A percentile compares a stretch with the other conserved stretches of the same genome.
These are phyloP conservation scores for Lepidium sativum DNA, from an alignment of 345 rosid species.

Conservation along the genomic window DNA sequence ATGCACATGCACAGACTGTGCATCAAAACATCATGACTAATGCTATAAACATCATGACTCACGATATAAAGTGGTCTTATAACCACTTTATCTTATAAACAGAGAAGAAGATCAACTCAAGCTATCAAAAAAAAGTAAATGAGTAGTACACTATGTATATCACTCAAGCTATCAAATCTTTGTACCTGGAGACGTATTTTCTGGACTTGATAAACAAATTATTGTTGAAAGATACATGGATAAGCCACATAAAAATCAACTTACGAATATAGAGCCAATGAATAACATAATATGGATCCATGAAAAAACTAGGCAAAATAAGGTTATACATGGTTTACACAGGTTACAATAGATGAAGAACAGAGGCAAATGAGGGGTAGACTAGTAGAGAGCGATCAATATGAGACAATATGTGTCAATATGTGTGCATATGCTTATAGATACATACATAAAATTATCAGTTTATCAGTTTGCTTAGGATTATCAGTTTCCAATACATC, in stretches of 20 bases:
- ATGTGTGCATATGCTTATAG: neutral
- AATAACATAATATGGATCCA: neutral
- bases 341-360: neutral
- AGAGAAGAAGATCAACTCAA: no score
- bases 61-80: no score
- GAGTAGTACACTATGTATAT: neutral
- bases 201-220: slow-evolving; percentile 84
- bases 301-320: no score
- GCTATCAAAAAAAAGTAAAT: no score
- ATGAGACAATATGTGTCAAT: neutral
- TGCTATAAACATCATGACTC: no score
- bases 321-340: neutral
- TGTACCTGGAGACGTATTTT: slow-evolving; percentile 85
- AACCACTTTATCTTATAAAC: no score
- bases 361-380: neutral
- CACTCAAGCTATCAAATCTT: neutral
- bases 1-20: no score
- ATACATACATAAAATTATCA: neutral
- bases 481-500: neutral
- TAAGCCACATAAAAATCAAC: neutral
- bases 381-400: neutral
- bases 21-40: no score
- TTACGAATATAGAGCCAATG: neutral
- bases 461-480: neutral
- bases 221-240: slow-evolving; percentile 82